Evolutionary conservation across 257 asterid species (phyloP).

Genomic region (Parsonsia alboflavescens): DNA sequence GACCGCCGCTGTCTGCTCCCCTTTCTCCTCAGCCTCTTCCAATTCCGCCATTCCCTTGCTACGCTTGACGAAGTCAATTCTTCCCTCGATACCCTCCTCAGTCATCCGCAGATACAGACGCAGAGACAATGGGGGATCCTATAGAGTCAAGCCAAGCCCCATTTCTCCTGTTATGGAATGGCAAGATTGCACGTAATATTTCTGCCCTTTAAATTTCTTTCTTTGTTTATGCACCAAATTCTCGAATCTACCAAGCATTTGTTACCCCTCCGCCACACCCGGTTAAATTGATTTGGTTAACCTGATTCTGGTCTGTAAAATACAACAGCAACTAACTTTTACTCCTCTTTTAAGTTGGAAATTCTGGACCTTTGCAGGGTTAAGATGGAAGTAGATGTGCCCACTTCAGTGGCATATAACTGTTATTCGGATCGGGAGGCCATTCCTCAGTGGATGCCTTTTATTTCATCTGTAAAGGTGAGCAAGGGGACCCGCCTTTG

Average conservation of each 20-base stretch:
- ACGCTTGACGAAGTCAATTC: constrained; percentile 10
- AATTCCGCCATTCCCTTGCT: constrained; percentile 1
- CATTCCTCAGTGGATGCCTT: constrained; percentile 95
- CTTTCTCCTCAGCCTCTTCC: background rate
- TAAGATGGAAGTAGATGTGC: constrained; percentile 73
- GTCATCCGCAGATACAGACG: constrained; percentile 20
- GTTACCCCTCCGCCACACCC: too few species aligned
- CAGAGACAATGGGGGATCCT: constrained; percentile 20
- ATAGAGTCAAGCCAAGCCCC: constrained; percentile 26
- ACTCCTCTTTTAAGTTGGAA: background rate
- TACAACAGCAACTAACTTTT: background rate
- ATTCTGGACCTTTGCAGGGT: constrained; percentile 45
- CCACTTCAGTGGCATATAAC: constrained; percentile 73
- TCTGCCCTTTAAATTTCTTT: background rate
- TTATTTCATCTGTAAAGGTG: constrained; percentile 84
- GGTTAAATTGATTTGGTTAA: too few species aligned
- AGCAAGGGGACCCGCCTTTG: background rate
- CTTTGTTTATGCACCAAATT: background rate
- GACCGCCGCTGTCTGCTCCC: background rate
- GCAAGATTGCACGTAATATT: constrained; percentile 85
- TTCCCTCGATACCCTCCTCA: constrained; percentile 23
- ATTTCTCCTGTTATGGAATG: constrained; percentile 63
- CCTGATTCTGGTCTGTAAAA: background rate
- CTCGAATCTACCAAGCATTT: background rate
- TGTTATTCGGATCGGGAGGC: constrained; percentile 92